phyloP scores from a whole-genome alignment of 176 grass and related monocot genomes.

The Bothriochloa decipiens region DNA sequence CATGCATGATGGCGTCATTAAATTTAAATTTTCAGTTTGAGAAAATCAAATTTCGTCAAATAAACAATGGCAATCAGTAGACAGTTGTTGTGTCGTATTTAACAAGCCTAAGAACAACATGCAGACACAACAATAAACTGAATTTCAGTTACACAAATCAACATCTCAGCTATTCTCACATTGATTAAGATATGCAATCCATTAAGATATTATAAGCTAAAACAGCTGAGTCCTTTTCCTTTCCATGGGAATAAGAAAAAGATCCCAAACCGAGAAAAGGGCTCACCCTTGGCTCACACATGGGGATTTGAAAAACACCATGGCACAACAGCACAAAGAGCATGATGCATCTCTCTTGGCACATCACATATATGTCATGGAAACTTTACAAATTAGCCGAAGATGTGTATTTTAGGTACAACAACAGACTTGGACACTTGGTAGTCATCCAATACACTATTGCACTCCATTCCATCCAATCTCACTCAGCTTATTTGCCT shows the following conservation, averaged over 20 bases:
- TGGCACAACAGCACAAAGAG: conserved; percentile 5
- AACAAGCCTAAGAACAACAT: neutral
- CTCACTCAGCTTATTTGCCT: neutral
- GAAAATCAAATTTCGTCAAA: neutral
- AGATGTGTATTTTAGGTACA: neutral
- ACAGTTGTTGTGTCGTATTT: neutral
- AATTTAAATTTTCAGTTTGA: neutral
- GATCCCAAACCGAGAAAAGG: neutral
- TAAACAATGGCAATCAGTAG: neutral
- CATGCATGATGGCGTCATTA: neutral
- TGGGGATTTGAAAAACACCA: conserved; percentile 1
- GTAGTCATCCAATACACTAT: neutral
- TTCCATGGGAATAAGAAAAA: neutral
- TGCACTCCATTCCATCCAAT: neutral
- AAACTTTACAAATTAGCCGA: neutral
- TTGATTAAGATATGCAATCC: neutral
- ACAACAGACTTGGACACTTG: neutral
- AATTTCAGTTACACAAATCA: conserved; percentile 2
- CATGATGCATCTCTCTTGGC: neutral
- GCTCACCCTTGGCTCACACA: neutral
- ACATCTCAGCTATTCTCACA: conserved; percentile 21
- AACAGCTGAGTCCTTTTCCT: neutral
- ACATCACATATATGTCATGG: neutral
- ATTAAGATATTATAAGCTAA: neutral
- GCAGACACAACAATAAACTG: neutral